A percentile compares a stretch with the other conserved stretches of the same genome.
phyloP scores from a whole-genome alignment of 192 early-diverging fungal genomes.

The Gamsiella multidivaricata region DNA sequence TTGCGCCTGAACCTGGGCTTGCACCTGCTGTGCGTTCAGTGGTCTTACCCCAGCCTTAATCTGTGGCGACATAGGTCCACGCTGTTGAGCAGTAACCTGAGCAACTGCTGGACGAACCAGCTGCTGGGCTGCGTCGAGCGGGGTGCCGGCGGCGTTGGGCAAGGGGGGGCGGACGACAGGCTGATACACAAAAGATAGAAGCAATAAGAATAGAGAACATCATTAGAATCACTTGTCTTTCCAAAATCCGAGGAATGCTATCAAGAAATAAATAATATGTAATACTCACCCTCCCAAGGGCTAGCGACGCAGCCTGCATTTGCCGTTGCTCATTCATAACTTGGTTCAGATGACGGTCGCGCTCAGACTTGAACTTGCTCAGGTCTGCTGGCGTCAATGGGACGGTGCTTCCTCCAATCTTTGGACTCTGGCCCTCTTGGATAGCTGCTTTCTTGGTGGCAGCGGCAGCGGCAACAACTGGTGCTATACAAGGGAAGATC shows the following conservation, averaged over 20 bases:
- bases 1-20: constrained; percentile 32
- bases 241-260: no score
- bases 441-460: constrained; percentile 57
- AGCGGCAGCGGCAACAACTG: constrained; percentile 42
- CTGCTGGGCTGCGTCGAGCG: constrained; percentile 44
- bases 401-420: constrained; percentile 29
- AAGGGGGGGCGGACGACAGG: constrained; percentile 30
- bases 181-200: constrained; percentile 9
- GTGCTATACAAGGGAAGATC: constrained; percentile 21
- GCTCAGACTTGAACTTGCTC: constrained; percentile 61
- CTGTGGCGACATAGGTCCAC: constrained; percentile 47
- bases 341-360: constrained; percentile 62
- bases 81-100: constrained; percentile 35
- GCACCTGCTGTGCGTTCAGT: constrained; percentile 38
- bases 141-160: constrained; percentile 11
- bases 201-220: neutral
- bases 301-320: constrained; percentile 56
- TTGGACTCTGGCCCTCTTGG: constrained; percentile 49
- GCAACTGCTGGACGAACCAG: constrained; percentile 31
- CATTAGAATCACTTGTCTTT: no score
- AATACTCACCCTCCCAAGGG: constrained; percentile 54
- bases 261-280: neutral
- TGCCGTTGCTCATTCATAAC: constrained; percentile 62
- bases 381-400: constrained; percentile 64
- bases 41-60: constrained; percentile 47